phyloP scores from a whole-genome alignment of 1,284 basidiomycete species.

The Phellopilus nigrolimitatus region DNA sequence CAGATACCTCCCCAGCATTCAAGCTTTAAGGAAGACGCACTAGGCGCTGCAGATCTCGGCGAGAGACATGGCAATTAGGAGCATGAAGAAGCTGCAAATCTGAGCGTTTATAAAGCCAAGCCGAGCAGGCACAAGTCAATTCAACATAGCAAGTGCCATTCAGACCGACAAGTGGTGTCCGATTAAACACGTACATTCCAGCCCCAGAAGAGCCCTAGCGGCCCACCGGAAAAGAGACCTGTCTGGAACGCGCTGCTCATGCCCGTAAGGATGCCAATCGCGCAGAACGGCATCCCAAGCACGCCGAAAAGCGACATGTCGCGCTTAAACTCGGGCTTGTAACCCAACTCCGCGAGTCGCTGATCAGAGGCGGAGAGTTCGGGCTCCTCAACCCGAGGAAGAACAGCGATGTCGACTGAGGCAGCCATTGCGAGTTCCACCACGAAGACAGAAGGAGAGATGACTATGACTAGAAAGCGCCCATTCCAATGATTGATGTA shows the following conservation, averaged over 20 bases:
- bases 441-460: too few species aligned
- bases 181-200: constrained; percentile 50
- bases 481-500: too few species aligned
- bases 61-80: constrained; percentile 50
- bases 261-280: constrained; percentile 55
- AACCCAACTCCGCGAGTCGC: constrained; percentile 49
- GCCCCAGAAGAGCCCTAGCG: constrained; percentile 58
- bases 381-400: not conserved
- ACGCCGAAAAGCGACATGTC: constrained; percentile 59
- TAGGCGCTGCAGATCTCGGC: constrained; percentile 60
- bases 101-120: constrained; percentile 27
- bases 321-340: constrained; percentile 48
- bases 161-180: too few species aligned
- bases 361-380: constrained; percentile 34
- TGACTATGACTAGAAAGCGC: too few species aligned
- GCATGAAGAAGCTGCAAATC: constrained; percentile 59
- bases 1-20: not conserved
- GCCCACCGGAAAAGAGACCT: constrained; percentile 54
- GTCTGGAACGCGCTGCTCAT: constrained; percentile 59
- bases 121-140: too few species aligned
- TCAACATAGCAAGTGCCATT: too few species aligned
- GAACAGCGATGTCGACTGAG: not conserved
- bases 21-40: constrained; percentile 31
- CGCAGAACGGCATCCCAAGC: constrained; percentile 57
- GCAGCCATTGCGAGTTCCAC: too few species aligned